Evolutionary conservation across 768 basidiomycete species (phyloP).

Genomic region (Boletus eberwhitei): DNA sequence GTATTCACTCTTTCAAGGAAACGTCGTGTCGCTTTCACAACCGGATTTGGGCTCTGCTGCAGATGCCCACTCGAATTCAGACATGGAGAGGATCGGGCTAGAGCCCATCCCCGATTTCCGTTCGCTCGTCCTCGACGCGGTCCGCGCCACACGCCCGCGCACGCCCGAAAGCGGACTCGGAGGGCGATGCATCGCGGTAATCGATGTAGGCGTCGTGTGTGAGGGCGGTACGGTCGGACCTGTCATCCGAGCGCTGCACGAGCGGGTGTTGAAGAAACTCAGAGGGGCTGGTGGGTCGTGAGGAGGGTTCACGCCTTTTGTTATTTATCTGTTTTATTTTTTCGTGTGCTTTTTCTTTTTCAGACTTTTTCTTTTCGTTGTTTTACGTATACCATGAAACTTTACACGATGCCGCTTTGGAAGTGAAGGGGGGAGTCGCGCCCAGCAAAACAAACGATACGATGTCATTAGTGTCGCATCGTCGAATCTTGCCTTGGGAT

Average conservation of each 20-base stretch:
- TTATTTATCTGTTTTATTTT: too few relatives aligned
- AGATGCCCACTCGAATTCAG: background rate
- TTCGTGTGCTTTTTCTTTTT: too few relatives aligned
- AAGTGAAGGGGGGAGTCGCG: too few relatives aligned
- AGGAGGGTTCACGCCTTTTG: too few relatives aligned
- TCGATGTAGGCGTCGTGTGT: conserved; percentile 66
- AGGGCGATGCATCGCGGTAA: conserved; percentile 44
- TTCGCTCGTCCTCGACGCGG: conserved; percentile 46
- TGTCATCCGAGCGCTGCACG: conserved; percentile 49
- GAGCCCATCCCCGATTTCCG: conserved; percentile 61
- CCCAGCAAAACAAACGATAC: too few relatives aligned
- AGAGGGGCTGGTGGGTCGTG: conserved; percentile 7
- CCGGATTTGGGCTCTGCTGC: background rate
- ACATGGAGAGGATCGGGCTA: conserved; percentile 35
- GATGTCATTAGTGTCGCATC: too few relatives aligned
- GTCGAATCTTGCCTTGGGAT: too few relatives aligned
- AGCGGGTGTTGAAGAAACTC: conserved; percentile 38
- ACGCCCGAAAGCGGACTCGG: conserved; percentile 1
- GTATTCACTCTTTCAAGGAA: conserved; percentile 46
- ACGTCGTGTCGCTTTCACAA: background rate
- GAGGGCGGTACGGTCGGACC: conserved; percentile 44
- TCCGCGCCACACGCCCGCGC: conserved; percentile 34
- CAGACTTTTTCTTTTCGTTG: too few relatives aligned
- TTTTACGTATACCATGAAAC: conserved; percentile 59
- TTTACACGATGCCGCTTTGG: too few relatives aligned